Percentiles rank a stretch among this genome's conserved stretches.
Evolutionary conservation across 257 asterid genomes (phyloP).

Genomic region (Salvia hispanica): DNA sequence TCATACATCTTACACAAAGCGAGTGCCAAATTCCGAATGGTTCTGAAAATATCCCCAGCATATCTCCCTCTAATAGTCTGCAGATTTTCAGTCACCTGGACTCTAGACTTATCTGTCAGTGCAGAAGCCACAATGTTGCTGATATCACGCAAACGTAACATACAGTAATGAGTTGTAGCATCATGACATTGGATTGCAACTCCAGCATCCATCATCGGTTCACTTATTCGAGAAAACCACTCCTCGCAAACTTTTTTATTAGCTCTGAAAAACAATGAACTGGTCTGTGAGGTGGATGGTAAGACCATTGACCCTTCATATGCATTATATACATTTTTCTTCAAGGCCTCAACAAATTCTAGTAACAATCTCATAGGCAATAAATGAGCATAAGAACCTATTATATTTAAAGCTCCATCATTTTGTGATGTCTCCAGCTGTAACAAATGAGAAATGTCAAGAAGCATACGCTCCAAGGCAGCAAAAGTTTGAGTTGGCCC

Average conservation of each 20-base stretch:
- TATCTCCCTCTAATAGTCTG: conserved; percentile 63
- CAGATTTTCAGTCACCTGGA: conserved; percentile 59
- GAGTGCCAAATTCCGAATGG: conserved; percentile 60
- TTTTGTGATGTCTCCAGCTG: conserved; percentile 78
- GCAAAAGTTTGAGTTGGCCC: conserved; percentile 99
- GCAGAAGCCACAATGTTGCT: conserved; percentile 62
- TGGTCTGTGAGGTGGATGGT: conserved; percentile 72
- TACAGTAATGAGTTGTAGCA: conserved; percentile 79
- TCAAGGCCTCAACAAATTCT: conserved; percentile 97
- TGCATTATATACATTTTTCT: conserved; percentile 94
- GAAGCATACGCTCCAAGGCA: conserved; percentile 98
- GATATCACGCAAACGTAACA: conserved; percentile 74
- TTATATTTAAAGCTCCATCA: conserved; percentile 76
- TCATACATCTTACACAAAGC: conserved; percentile 82
- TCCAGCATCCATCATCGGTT: conserved; percentile 99
- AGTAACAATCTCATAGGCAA: conserved; percentile 93
- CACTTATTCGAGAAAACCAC: conserved; percentile 98
- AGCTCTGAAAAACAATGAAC: conserved; percentile 91
- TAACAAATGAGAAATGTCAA: conserved; percentile 83
- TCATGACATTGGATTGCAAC: conserved; percentile 85
- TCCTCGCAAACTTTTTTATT: conserved; percentile 97
- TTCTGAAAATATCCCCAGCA: conserved; percentile 71
- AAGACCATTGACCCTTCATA: conserved; percentile 93
- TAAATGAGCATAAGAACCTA: conserved; percentile 84
- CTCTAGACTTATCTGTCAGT: conserved; percentile 65